These are phyloP conservation scores for Zangia roseola DNA, from an alignment of 768 basidiomycete genomes.

Conservation along the genomic window DNA sequence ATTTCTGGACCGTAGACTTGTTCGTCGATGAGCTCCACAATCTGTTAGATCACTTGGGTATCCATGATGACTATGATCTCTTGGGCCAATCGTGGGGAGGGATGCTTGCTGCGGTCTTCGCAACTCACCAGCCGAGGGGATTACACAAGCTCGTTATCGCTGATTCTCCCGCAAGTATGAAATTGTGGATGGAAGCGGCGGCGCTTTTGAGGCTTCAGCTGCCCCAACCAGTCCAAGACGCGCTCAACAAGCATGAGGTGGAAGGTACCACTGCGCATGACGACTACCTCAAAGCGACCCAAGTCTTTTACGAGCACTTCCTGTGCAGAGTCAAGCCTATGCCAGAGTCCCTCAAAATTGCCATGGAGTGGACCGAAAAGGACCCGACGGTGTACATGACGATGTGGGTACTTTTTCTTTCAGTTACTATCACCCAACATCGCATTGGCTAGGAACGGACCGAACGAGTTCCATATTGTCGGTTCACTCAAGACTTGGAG, in stretches of 20 bases:
- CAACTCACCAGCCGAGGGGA: slow-evolving; percentile 41
- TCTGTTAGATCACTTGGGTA: slow-evolving; percentile 43
- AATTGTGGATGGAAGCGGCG: slow-evolving; percentile 39
- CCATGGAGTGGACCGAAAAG: slow-evolving; percentile 36
- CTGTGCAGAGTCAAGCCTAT: slow-evolving; percentile 45
- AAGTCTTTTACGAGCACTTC: slow-evolving; percentile 41
- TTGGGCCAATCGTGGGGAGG: slow-evolving; percentile 45
- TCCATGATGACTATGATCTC: slow-evolving; percentile 42
- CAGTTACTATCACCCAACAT: not conserved
- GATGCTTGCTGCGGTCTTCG: slow-evolving; percentile 43
- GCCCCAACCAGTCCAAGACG: slow-evolving; percentile 40
- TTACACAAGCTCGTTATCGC: slow-evolving; percentile 46
- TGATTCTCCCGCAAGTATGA: slow-evolving; percentile 44
- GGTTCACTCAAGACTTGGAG: slow-evolving; percentile 37
- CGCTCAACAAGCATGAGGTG: slow-evolving; percentile 44
- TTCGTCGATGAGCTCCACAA: slow-evolving; percentile 53
- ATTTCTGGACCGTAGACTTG: slow-evolving; percentile 50
- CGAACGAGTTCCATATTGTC: slow-evolving; percentile 36
- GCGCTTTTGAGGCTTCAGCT: slow-evolving; percentile 34
- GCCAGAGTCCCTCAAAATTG: slow-evolving; percentile 38
- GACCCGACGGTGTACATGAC: slow-evolving; percentile 49
- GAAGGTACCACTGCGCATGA: slow-evolving; percentile 40
- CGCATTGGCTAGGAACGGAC: slow-evolving; percentile 40
- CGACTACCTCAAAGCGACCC: slow-evolving; percentile 46
- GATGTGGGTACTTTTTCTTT: slow-evolving; percentile 36